Percentiles rank a stretch among this genome's conserved stretches.
These are phyloP conservation scores for Darksidea phi DNA, from an alignment of 495 filamentous ascomycete species.

Conservation along the genomic window DNA sequence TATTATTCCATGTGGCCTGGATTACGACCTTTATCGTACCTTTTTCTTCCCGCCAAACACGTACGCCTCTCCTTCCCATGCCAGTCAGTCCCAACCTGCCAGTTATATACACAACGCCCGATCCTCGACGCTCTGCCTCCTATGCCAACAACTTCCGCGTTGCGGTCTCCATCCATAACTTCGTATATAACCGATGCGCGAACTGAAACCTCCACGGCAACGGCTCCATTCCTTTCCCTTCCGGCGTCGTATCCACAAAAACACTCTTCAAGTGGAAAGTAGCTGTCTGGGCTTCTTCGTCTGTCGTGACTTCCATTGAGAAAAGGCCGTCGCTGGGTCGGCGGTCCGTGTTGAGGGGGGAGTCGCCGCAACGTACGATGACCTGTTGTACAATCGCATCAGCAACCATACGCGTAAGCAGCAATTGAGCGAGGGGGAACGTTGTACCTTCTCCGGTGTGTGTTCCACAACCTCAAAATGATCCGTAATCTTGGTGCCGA, in stretches of 20 bases:
- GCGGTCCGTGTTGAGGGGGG: slow-evolving; percentile 15
- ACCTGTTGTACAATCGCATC: slow-evolving; percentile 17
- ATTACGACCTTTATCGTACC: no score
- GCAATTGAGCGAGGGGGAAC: background rate
- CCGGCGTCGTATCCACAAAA: slow-evolving; percentile 33
- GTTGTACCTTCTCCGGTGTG: slow-evolving; percentile 31
- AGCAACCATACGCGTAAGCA: background rate
- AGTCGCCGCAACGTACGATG: slow-evolving; percentile 33
- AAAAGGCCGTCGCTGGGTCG: slow-evolving; percentile 34
- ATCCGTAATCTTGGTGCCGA: slow-evolving; percentile 35
- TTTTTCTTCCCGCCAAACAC: no score
- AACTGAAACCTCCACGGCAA: slow-evolving; percentile 29
- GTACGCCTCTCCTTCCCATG: no score
- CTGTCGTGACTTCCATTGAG: slow-evolving; percentile 34
- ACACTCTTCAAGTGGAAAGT: slow-evolving; percentile 38
- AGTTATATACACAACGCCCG: background rate
- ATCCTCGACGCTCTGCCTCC: background rate
- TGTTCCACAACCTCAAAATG: slow-evolving; percentile 39
- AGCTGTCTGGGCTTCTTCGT: slow-evolving; percentile 27
- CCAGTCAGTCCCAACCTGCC: no score
- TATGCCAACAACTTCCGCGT: slow-evolving; percentile 31
- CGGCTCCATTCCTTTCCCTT: slow-evolving; percentile 22
- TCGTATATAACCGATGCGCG: slow-evolving; percentile 32
- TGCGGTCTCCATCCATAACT: slow-evolving; percentile 38
- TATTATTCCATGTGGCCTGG: no score